These are phyloP conservation scores for Lachnellula subtilissima DNA, from an alignment of 2,329 filamentous ascomycete species.

Conservation along the genomic window DNA sequence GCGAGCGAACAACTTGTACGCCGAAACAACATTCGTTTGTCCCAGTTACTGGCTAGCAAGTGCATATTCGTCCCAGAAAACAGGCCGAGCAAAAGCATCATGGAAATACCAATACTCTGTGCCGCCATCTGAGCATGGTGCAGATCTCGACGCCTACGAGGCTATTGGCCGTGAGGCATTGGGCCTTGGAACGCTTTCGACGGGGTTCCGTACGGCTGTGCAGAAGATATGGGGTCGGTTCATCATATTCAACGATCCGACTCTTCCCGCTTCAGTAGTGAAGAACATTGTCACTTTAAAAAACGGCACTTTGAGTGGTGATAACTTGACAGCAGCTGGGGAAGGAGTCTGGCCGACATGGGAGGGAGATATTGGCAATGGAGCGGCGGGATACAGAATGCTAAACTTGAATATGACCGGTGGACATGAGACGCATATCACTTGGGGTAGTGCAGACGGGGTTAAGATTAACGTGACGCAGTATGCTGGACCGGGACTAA, in stretches of 20 bases:
- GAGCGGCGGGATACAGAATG: background rate
- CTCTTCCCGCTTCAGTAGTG: background rate
- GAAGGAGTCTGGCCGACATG: background rate
- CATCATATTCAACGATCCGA: background rate
- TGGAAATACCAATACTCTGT: slow-evolving; percentile 43
- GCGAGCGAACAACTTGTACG: slow-evolving; percentile 45
- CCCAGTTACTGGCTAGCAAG: slow-evolving; percentile 48
- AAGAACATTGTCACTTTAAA: slow-evolving; percentile 10
- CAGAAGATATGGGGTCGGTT: slow-evolving; percentile 7
- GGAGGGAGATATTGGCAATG: background rate
- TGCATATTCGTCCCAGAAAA: slow-evolving; percentile 35
- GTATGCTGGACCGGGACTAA: slow-evolving; percentile 7
- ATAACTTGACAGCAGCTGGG: background rate
- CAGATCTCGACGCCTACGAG: slow-evolving; percentile 33
- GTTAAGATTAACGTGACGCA: background rate
- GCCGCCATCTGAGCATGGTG: slow-evolving; percentile 32
- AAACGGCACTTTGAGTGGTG: background rate
- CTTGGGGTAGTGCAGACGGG: background rate
- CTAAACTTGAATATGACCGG: slow-evolving; percentile 15
- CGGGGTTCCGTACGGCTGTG: slow-evolving; percentile 5
- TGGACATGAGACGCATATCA: background rate
- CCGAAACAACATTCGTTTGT: slow-evolving; percentile 49
- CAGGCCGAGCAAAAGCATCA: slow-evolving; percentile 10
- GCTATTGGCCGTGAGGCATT: background rate
- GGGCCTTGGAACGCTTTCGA: slow-evolving; percentile 9